These are phyloP conservation scores for Sclerotinia borealis DNA, from an alignment of 2,329 filamentous ascomycete species.

Conservation along the genomic window DNA sequence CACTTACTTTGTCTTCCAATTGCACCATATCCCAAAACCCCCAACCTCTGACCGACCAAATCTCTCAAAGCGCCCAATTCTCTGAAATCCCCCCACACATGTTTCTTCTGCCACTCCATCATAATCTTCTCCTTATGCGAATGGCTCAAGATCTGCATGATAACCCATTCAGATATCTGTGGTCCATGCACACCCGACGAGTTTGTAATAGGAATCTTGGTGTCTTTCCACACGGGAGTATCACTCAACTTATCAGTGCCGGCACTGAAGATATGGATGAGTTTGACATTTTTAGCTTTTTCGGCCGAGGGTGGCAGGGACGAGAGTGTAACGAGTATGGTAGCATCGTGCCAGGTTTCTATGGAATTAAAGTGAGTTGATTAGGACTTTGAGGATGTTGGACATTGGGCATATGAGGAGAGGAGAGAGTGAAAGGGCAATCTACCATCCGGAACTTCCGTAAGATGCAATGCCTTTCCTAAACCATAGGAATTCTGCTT, in stretches of 20 bases:
- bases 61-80: slow-evolving; percentile 41
- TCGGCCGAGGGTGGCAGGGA: slow-evolving; percentile 26
- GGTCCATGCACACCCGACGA: slow-evolving; percentile 40
- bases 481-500: slow-evolving; percentile 28
- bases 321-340: slow-evolving; percentile 32
- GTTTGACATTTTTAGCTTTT: slow-evolving; percentile 31
- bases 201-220: slow-evolving; percentile 33
- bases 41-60: slow-evolving; percentile 51
- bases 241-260: slow-evolving; percentile 31
- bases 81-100: slow-evolving; percentile 41
- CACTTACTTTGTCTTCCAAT: slow-evolving; percentile 38
- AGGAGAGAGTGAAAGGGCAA: background rate
- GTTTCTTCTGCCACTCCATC: slow-evolving; percentile 52
- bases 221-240: slow-evolving; percentile 31
- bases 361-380: background rate
- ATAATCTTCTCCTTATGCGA: slow-evolving; percentile 48
- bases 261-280: slow-evolving; percentile 33
- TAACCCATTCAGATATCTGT: slow-evolving; percentile 61
- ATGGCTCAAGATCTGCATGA: slow-evolving; percentile 54
- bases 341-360: slow-evolving; percentile 29
- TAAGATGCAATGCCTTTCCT: slow-evolving; percentile 12
- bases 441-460: slow-evolving; percentile 21
- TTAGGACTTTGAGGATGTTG: background rate
- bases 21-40: slow-evolving; percentile 39
- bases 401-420: background rate